A percentile compares a stretch with the other conserved stretches of the same genome.
These are phyloP conservation scores for Gardenia jasminoides DNA, from an alignment of 257 asterid species.

Conservation along the genomic window DNA sequence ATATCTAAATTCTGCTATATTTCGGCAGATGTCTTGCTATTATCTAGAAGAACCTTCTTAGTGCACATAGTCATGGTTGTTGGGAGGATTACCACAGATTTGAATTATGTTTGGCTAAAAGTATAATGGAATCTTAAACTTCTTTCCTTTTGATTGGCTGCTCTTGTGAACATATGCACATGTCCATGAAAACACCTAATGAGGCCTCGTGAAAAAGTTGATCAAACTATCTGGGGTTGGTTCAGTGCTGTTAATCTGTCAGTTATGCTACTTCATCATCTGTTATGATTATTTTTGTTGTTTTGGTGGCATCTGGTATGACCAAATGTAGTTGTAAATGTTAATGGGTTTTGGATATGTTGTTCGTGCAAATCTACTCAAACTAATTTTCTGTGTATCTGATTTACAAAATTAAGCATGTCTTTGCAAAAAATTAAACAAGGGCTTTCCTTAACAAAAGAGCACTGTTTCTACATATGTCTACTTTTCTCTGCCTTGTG, in stretches of 20 bases:
- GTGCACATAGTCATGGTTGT: background rate
- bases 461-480: too few species aligned
- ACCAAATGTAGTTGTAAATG: background rate
- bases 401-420: background rate
- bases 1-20: background rate
- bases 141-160: background rate
- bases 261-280: background rate
- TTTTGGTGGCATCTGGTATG: background rate
- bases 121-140: background rate
- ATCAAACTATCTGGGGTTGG: background rate
- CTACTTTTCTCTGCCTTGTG: background rate
- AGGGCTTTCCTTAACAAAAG: too few species aligned
- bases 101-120: background rate
- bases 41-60: background rate
- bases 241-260: background rate
- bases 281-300: too few species aligned
- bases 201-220: background rate
- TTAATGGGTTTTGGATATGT: background rate
- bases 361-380: background rate
- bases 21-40: background rate
- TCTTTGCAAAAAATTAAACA: background rate
- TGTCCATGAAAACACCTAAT: background rate
- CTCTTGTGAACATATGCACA: background rate
- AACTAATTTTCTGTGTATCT: background rate
- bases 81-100: background rate